Conservation (phyloP, 495 filamentous ascomycete species). For the Aspergillus ostianus region DNA sequence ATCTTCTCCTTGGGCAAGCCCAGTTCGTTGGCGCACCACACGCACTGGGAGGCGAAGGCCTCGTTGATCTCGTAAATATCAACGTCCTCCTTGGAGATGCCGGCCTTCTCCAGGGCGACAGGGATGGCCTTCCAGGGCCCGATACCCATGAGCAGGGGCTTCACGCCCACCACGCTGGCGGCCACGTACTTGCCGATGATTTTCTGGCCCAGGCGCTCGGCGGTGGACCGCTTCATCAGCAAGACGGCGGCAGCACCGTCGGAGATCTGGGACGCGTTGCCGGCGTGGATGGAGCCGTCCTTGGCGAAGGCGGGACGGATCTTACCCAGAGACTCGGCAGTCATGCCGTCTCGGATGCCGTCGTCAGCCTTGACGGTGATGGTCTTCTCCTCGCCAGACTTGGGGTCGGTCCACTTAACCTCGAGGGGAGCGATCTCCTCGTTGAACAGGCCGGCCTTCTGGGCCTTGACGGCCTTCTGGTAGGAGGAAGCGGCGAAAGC, state of each 20-base stretch:
- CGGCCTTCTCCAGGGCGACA: slow-evolving; percentile 80
- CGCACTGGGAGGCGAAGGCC: slow-evolving; percentile 92
- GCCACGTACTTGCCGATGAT: slow-evolving; percentile 89
- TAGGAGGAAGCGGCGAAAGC: slow-evolving; percentile 86
- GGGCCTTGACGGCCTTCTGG: slow-evolving; percentile 83
- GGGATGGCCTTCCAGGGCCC: slow-evolving; percentile 97
- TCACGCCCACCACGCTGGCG: slow-evolving; percentile 82
- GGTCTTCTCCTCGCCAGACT: slow-evolving; percentile 81
- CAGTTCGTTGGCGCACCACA: slow-evolving; percentile 91
- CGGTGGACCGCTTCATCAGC: slow-evolving; percentile 92
- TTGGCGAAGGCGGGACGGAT: slow-evolving; percentile 90
- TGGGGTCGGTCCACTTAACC: slow-evolving; percentile 83
- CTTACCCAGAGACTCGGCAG: slow-evolving; percentile 80
- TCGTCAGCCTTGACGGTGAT: slow-evolving; percentile 86
- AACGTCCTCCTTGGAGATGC: slow-evolving; percentile 84
- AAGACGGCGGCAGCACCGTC: slow-evolving; percentile 95
- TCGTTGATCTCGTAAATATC: slow-evolving; percentile 99
- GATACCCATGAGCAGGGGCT: slow-evolving; percentile 91
- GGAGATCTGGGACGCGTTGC: slow-evolving; percentile 92
- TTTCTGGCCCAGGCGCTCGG: slow-evolving; percentile 79
- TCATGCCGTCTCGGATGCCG: slow-evolving; percentile 82
- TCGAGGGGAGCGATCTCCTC: slow-evolving; percentile 87
- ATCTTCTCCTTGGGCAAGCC: slow-evolving; percentile 74
- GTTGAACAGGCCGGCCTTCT: slow-evolving; percentile 85
- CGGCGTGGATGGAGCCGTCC: slow-evolving; percentile 89